phyloP scores from a whole-genome alignment of 176 grass and related monocot genomes.

The Aegilops bicornis region DNA sequence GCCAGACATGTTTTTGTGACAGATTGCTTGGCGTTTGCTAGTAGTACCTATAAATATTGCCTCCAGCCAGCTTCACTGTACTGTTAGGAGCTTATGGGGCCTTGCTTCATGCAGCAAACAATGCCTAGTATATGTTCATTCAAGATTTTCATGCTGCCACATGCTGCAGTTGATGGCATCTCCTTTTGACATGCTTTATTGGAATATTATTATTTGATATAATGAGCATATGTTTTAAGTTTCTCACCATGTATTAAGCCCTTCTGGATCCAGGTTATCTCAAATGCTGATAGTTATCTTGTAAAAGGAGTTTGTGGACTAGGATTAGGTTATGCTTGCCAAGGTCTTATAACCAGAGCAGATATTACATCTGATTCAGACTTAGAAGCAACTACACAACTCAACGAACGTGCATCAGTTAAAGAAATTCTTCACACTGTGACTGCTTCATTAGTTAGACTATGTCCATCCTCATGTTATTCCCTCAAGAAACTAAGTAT shows the following conservation, averaged over 20 bases:
- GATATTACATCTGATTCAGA: conserved; percentile 44
- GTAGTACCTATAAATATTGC: background rate
- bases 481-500: conserved; percentile 59
- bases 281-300: conserved; percentile 72
- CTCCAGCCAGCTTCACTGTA: background rate
- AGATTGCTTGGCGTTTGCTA: background rate
- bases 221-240: background rate
- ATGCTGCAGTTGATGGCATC: conserved; percentile 18
- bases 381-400: conserved; percentile 40
- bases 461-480: conserved; percentile 57
- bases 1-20: background rate
- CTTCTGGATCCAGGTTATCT: conserved; percentile 63
- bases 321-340: conserved; percentile 76
- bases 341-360: conserved; percentile 58
- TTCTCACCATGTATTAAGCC: conserved; percentile 30
- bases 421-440: conserved; percentile 62
- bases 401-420: conserved; percentile 55
- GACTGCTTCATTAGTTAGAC: conserved; percentile 42
- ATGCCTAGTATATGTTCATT: conserved; percentile 12
- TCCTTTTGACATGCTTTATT: conserved; percentile 10
- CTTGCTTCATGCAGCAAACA: conserved; percentile 31
- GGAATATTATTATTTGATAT: background rate
- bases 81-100: conserved; percentile 12
- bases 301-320: conserved; percentile 86
- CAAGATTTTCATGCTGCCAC: background rate